Evolutionary conservation across 306 rosid genomes (phyloP).

Genomic region (Cucurbita maxima): DNA sequence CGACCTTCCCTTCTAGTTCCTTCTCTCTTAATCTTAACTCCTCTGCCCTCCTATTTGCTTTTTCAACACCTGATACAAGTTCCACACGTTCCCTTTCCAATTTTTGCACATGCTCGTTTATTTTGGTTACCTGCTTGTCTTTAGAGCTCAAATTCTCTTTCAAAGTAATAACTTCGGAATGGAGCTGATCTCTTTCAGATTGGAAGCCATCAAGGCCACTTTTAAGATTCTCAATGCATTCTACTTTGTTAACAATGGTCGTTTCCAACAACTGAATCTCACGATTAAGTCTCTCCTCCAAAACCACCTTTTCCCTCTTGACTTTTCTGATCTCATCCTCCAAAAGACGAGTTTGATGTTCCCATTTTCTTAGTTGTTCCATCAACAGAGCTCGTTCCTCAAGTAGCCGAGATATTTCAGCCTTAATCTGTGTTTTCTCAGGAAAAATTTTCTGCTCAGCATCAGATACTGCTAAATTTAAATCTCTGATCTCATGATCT

Average conservation of each 20-base stretch:
- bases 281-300: constrained; percentile 32
- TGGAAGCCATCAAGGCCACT: constrained; percentile 21
- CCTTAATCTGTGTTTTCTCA: constrained; percentile 66
- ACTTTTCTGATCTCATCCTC: constrained; percentile 77
- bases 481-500: constrained; percentile 63
- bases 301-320: constrained; percentile 36
- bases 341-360: constrained; percentile 45
- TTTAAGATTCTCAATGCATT: constrained; percentile 27
- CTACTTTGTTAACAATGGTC: constrained; percentile 27
- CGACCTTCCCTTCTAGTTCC: constrained; percentile 48
- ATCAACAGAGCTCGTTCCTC: constrained; percentile 28
- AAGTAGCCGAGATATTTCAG: constrained; percentile 46
- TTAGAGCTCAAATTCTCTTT: constrained; percentile 23
- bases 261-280: constrained; percentile 35
- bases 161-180: constrained; percentile 23
- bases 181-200: constrained; percentile 39
- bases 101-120: constrained; percentile 33
- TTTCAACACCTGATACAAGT: constrained; percentile 34
- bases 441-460: constrained; percentile 96
- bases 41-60: constrained; percentile 22
- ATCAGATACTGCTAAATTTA: constrained; percentile 77
- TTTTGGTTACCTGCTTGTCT: constrained; percentile 26
- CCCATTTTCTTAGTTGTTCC: constrained; percentile 56
- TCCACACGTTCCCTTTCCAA: constrained; percentile 35
- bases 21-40: constrained; percentile 33